Evolutionary conservation across 306 rosid species (phyloP), one percentile per base, ranked within the genome.

Genomic region (Clitoria ternatea): DNA sequence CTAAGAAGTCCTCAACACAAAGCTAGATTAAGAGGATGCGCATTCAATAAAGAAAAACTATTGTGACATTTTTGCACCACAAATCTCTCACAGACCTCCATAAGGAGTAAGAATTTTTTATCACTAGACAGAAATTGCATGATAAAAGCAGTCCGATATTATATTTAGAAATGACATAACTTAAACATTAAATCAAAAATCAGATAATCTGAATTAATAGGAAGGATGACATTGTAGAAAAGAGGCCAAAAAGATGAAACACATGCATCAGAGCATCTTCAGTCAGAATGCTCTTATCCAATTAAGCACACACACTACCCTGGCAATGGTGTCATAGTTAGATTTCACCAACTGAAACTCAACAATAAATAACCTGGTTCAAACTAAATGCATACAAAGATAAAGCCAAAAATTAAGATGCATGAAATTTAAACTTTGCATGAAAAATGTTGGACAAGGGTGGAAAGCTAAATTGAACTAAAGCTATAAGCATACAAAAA

Each of bases 271-370:
- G 48, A 60, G 72, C 49, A 70, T 70, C 44, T 40, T 0, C 61
- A 44, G 32, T 36, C 17, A 29, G 57, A 42, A 61, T 69, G 35
- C 20, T 56, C 59, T 54, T 43, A 33, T 54, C 44, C 33, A 70
- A 57, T 12, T 12, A 63, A 70, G 30, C 73, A 74, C 26, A 42
- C 73, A 74, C 26, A 42, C 62, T 48, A n/a, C 62, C 45, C 66
- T 40, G 40, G 17, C 80, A 73, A 40, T 20, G 40, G 36, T 35
- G 53, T 80, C 55, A 18, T 61, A 27, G 40, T 45, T 43, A 54
- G 32, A 53, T n/a, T 27, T 61, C 36, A 70, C 15, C n/a, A 27
- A 57, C 29, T 37, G 40, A 69, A 23, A 50, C n/a, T 77, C 23
- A 9, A 9, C 48, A 61, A 48, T 55, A 69, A 61, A 48, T 55